Base-by-base conservation (phyloP, 805 yeast species). In the Kodamaea laetipori region DNA sequence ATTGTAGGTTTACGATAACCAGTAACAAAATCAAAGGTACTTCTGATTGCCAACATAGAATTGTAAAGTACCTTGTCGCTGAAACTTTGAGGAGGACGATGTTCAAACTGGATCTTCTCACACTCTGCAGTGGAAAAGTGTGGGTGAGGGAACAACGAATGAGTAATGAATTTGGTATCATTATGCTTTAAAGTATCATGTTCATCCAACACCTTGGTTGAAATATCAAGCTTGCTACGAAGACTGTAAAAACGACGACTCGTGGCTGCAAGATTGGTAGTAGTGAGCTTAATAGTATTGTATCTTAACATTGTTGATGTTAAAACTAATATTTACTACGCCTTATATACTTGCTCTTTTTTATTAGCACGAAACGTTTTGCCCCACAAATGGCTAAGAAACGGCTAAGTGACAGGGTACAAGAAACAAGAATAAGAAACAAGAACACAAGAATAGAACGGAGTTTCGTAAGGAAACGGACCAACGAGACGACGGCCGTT, bases 1-100 rank as follows among this genome's bases (percentile, higher is more conserved):
- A 43, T 50, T 9, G 71, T 69, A 3, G 86, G 82, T 50, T 82
- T 83, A 43, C 66, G 74, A 63, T 84, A 84, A 2, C 87, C 86
- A 0, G 90, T 82, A 39, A 71, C 74, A 13, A 74, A 58, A 57
- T 84, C 89, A 58, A 84, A 84, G n/a, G 68, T 45, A 4, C 63
- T 51, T 46, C 88, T 65, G 42, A 77, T 65, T 32, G 65, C 49
- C 46, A 55, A 58, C 56, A 81, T 74, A 21, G 76, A 69, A 6
- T 62, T 51, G 47, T 61, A 71, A 6, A 88, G 86, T 12, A 80
- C 55, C 41, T 62, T 66, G 55, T 84, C 90, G 16, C 80, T 64
- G 12, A 66, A 24, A 0, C 73, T 62, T 18, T 50, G 46, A 0
- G 86, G 82, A 3, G 55, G 57, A 27, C 85, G 62, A 59, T 84